These are phyloP conservation scores for Candida freyschussii DNA, from an alignment of 1,139 yeast genomes.

Conservation along the genomic window DNA sequence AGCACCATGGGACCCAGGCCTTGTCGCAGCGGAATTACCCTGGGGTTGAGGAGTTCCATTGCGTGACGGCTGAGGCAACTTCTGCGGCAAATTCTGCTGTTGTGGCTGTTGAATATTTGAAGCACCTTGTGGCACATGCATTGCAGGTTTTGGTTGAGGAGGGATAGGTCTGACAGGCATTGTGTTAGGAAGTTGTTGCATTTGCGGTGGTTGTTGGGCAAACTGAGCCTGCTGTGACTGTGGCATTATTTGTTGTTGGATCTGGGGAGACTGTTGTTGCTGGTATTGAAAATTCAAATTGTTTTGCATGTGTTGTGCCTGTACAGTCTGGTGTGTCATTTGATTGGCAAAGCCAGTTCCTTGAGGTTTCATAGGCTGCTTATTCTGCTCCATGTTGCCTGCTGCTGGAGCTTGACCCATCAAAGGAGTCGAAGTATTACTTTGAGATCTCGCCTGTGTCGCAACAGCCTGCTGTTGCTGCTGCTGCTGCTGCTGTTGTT, in stretches of 20 bases:
- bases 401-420: too few species aligned
- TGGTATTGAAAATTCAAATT: too few species aligned
- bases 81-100: slow-evolving; percentile 20
- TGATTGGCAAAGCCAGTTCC: too few species aligned
- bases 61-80: slow-evolving; percentile 19
- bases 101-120: too few species aligned
- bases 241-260: slow-evolving; percentile 4
- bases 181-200: slow-evolving; percentile 9
- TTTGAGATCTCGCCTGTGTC: too few species aligned
- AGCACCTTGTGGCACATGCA: too few species aligned
- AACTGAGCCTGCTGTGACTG: slow-evolving; percentile 1
- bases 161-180: too few species aligned
- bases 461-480: too few species aligned
- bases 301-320: slow-evolving; percentile 21
- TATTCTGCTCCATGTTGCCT: too few species aligned
- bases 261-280: slow-evolving; percentile 7
- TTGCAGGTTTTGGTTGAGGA: too few species aligned
- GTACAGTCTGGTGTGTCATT: slow-evolving; percentile 19
- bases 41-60: slow-evolving; percentile 22
- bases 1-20: slow-evolving; percentile 16
- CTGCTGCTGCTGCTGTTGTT: slow-evolving; percentile 5
- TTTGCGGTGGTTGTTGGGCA: slow-evolving; percentile 9
- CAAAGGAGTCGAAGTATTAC: too few species aligned
- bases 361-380: too few species aligned
- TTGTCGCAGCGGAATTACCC: slow-evolving; percentile 7